These are phyloP conservation scores for Pholiota microspora DNA, from an alignment of 768 basidiomycete species.

Conservation along the genomic window DNA sequence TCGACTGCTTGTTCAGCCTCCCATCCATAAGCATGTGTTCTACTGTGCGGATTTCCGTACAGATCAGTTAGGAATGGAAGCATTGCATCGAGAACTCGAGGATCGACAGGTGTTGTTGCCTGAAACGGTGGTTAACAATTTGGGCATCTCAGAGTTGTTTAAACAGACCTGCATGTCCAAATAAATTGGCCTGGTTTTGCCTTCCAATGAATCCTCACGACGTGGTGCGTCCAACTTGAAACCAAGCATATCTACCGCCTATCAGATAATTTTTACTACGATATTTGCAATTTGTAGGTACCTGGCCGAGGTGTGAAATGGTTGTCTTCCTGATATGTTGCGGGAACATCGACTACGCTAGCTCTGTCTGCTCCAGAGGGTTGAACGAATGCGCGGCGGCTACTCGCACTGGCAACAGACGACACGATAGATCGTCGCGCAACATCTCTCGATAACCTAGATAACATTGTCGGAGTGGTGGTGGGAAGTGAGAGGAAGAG, in stretches of 20 bases:
- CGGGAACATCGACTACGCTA: conserved; percentile 78
- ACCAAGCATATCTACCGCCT: conserved; percentile 76
- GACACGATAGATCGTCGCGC: conserved; percentile 29
- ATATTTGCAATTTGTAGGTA: conserved; percentile 25
- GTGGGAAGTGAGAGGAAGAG: conserved; percentile 1
- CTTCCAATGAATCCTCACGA: conserved; percentile 53
- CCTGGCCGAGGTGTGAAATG: conserved; percentile 73
- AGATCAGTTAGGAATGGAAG: conserved; percentile 93
- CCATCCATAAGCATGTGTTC: conserved; percentile 99
- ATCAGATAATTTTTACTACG: conserved; percentile 1
- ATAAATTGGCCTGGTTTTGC: conserved; percentile 87
- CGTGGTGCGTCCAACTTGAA: conserved; percentile 73
- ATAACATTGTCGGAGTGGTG: conserved; percentile 48
- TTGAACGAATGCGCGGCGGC: conserved; percentile 68
- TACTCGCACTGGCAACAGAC: conserved; percentile 24
- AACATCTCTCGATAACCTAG: conserved; percentile 47
- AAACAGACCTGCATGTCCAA: conserved; percentile 89
- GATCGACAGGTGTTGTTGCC: conserved; percentile 98
- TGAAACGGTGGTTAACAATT: conserved; percentile 27
- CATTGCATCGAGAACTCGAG: conserved; percentile 96
- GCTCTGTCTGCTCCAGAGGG: conserved; percentile 83
- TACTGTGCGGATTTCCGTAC: conserved; percentile 96
- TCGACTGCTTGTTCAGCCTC: conserved; percentile 96
- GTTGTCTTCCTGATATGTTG: conserved; percentile 65
- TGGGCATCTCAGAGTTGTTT: background rate